phyloP scores from a whole-genome alignment of 73 alveolate species.

The Paramecium sexaurelia region DNA sequence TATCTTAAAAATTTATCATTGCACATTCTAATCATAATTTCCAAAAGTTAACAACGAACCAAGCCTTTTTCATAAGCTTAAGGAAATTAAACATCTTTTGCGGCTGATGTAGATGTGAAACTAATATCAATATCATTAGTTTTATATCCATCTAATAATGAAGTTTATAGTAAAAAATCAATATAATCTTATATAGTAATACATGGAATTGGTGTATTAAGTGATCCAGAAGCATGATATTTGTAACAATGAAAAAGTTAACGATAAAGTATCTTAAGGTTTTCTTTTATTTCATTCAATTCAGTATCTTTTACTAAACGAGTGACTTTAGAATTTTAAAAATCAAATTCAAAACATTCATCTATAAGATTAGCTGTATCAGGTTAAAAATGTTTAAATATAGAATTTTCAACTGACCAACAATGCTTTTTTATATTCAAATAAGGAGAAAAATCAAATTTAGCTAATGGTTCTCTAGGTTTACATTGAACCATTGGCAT shows the following conservation, averaged over 20 bases:
- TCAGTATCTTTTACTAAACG: slow-evolving; percentile 25
- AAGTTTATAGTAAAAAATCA: not conserved
- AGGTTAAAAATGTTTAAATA: slow-evolving; percentile 29
- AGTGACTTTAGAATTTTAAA: not conserved
- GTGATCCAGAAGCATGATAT: slow-evolving; percentile 24
- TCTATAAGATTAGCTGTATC: not conserved
- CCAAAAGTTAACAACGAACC: slow-evolving; percentile 24
- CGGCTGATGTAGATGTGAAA: slow-evolving; percentile 18
- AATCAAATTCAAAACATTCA: slow-evolving; percentile 52
- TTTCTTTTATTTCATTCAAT: not conserved
- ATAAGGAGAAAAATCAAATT: slow-evolving; percentile 45
- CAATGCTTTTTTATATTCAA: not conserved
- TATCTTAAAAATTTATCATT: slow-evolving; percentile 10
- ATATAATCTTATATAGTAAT: not conserved
- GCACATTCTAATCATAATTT: slow-evolving; percentile 43
- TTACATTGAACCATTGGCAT: slow-evolving; percentile 32
- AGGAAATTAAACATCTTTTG: slow-evolving; percentile 22
- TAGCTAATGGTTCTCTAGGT: not conserved
- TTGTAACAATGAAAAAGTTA: slow-evolving; percentile 1
- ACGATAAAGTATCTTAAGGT: not conserved
- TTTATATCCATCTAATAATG: not conserved
- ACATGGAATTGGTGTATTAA: not conserved
- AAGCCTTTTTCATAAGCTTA: slow-evolving; percentile 38
- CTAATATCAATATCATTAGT: slow-evolving; percentile 5
- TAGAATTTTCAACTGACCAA: slow-evolving; percentile 46